phyloP scores from a whole-genome alignment of 805 yeast species.

The Citeromyces matritensis region DNA sequence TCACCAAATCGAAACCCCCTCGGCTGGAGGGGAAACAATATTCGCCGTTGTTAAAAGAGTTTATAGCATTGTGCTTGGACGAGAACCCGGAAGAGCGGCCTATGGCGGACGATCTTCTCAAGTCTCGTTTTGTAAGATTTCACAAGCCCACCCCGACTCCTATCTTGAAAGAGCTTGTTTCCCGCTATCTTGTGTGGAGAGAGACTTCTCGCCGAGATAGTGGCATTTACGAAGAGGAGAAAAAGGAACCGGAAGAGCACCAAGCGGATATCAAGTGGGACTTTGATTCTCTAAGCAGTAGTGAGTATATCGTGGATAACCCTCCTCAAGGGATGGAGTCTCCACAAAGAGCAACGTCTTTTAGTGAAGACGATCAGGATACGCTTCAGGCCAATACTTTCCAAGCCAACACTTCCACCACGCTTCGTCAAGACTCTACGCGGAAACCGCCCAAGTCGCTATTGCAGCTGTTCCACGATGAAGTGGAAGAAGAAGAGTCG shows the following conservation, averaged over 20 bases:
- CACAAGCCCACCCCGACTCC: slow-evolving; percentile 47
- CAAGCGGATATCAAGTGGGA: slow-evolving; percentile 64
- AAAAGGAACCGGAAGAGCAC: slow-evolving; percentile 5
- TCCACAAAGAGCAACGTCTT: neutral
- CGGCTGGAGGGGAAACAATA: slow-evolving; percentile 84
- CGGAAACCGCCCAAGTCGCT: slow-evolving; percentile 61
- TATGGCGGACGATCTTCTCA: slow-evolving; percentile 69
- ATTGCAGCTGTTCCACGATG: slow-evolving; percentile 52
- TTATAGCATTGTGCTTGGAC: slow-evolving; percentile 83
- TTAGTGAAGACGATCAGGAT: neutral
- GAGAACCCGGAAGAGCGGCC: slow-evolving; percentile 87
- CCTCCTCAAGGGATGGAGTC: neutral
- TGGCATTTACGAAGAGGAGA: slow-evolving; percentile 10
- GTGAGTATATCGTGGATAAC: slow-evolving; percentile 61
- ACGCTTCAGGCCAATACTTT: neutral
- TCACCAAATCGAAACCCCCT: slow-evolving; percentile 89
- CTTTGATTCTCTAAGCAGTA: slow-evolving; percentile 66
- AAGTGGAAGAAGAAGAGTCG: slow-evolving; percentile 13
- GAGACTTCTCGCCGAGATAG: slow-evolving; percentile 47
- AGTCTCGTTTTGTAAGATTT: slow-evolving; percentile 54
- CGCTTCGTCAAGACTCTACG: slow-evolving; percentile 9
- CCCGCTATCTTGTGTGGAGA: slow-evolving; percentile 63
- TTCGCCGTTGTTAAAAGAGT: slow-evolving; percentile 63
- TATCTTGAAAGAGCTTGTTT: slow-evolving; percentile 57
- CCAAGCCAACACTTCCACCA: slow-evolving; percentile 1